Evolutionary conservation across 2,329 filamentous ascomycete species (phyloP), one percentile per base, ranked within the genome.

Genomic region (Monilinia fructigena): DNA sequence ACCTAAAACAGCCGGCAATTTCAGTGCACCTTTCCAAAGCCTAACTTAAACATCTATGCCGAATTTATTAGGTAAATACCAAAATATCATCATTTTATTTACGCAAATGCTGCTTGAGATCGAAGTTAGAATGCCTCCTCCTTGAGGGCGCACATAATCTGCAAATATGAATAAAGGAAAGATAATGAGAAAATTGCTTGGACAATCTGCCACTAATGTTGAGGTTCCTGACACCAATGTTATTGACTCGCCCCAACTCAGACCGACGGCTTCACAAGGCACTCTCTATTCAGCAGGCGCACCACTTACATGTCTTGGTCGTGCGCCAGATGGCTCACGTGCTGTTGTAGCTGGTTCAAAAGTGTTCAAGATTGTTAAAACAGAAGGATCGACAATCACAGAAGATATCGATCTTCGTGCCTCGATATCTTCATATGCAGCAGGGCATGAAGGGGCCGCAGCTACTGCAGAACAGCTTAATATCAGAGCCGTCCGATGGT

Each of bases 401-500:
- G 86, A 89, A 26, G 83, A 83, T 11, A 74, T 86, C 67, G 86
- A 89, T 72, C 73, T 89, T 67, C 82, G 86, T 65, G 79, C 83
- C 18, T 79, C 82, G 23, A 86, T 89, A 66, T 79, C 79, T 18
- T 78, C 82, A 14, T 82, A 85, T 67, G 71, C 75, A 31, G 78
- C 80, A 59, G 74, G 79, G 5, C 76, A 81, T 35, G 77, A 79
- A 55, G 80, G 81, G 63, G 71, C 69, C 42, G 70, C 71, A 26
- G 71, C 80, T 0, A 76, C 76, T 10, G 74, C 80, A 58, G 86
- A 89, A 68, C 86, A 88, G 75, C 79, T 89, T 59, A 87, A 86
- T 47, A 87, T 89, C 69, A 83, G 84, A 70, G 85, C 87, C 68
- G 85, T 86, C 60, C 86, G 85, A 74, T 86, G 86, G 82, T 79